phyloP scores from a whole-genome alignment of 2,329 filamentous ascomycete genomes.

The Aureobasidium sp. region DNA sequence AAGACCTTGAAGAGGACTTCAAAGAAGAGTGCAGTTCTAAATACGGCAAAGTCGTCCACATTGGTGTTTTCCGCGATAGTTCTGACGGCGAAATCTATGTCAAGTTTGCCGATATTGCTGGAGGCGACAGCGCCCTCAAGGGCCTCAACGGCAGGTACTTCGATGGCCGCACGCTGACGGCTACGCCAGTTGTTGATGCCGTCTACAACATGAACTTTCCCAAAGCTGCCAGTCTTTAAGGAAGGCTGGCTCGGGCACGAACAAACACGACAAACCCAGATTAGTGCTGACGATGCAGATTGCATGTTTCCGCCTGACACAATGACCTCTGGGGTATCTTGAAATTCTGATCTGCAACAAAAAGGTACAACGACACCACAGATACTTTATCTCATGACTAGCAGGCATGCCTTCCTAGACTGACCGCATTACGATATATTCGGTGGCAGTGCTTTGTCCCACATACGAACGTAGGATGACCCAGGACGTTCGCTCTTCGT shows the following conservation, averaged over 20 bases:
- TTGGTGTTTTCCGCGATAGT: conserved; percentile 67
- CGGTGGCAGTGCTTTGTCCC: neutral
- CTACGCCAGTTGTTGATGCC: conserved; percentile 92
- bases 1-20: conserved; percentile 90
- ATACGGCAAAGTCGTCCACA: conserved; percentile 97
- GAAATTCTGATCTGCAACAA: neutral
- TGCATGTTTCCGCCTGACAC: neutral
- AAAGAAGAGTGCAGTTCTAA: conserved; percentile 85
- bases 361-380: neutral
- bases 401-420: neutral
- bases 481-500: neutral
- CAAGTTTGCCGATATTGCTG: conserved; percentile 93
- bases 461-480: neutral
- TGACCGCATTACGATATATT: neutral
- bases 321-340: neutral
- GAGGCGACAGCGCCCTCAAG: conserved; percentile 95
- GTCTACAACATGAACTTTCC: conserved; percentile 61
- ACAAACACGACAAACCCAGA: neutral
- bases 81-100: conserved; percentile 97
- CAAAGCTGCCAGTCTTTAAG: conserved; percentile 21
- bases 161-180: conserved; percentile 84
- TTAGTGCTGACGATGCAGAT: neutral
- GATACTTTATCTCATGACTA: neutral
- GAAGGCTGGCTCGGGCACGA: neutral
- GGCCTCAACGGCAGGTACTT: conserved; percentile 96